Base-by-base conservation (phyloP, 257 asterid species). In the Scutellaria minor region DNA sequence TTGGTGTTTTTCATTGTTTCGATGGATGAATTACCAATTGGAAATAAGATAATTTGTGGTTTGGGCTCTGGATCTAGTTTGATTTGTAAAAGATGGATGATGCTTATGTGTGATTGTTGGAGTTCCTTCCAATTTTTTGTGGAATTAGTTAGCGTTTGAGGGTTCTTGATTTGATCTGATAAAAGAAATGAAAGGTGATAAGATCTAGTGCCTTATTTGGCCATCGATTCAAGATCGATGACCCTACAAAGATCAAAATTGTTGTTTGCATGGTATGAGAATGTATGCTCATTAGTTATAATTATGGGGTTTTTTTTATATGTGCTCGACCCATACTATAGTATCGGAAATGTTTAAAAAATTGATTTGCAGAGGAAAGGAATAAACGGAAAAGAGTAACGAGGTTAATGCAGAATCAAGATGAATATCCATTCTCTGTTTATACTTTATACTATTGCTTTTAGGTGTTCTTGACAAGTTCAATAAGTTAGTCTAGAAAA, bases 91-190 rank as follows among this genome's bases (percentile, higher is more conserved):
- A 62, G 54, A 64, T 72, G 11, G 12, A 8, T 11, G 10, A 31
- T 52, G 55, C 24, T 24, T 65, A 11, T 53, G 64, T 35, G n/a
- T 59, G 14, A 40, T 58, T 41, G 54, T 41, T 69, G 62, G 51
- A 52, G 3, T 78, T 57, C 6, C 27, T 27, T 13, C 37, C 9
- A 27, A n/a, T 13, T 61, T 45, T 44, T 20, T 0, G 46, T 44
- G 55, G 39, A 35, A 51, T 50, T 72, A 41, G 24, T 50, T 51
- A 11, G 68, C 54, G 9, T 70, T 75, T 45, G 40, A 58, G 71
- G 53, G 62, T 27, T 72, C 42, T 62, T 46, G 68, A 39, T 53
- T 76, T 50, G 73, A 80, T 46, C 66, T 55, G 71, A 68, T 56
- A 24, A 22, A 37, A 53, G 10, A 10, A 69, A 5, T 40, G 48